phyloP scores from a whole-genome alignment of 768 basidiomycete species.

The Sporobolomyces roseus region DNA sequence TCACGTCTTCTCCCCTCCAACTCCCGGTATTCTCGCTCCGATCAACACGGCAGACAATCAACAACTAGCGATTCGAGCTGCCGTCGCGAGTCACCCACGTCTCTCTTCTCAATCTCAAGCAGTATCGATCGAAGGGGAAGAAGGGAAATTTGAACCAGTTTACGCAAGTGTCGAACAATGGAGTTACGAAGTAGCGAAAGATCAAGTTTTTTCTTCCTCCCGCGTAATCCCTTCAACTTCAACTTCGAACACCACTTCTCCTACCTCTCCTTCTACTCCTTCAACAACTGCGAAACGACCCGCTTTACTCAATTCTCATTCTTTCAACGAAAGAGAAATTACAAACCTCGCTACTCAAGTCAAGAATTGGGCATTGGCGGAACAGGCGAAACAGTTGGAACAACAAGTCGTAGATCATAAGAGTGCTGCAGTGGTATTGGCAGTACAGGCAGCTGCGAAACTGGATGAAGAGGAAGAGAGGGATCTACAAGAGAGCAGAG shows the following conservation, averaged over 20 bases:
- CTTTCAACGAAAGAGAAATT: slow-evolving; percentile 28
- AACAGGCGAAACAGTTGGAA: slow-evolving; percentile 35
- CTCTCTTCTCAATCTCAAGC: not conserved
- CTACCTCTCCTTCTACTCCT: not conserved
- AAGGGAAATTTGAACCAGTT: slow-evolving; percentile 14
- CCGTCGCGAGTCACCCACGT: slow-evolving; percentile 8
- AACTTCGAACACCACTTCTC: not conserved
- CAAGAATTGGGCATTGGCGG: slow-evolving; percentile 33
- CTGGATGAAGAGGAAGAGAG: slow-evolving; percentile 3
- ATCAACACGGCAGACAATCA: slow-evolving; percentile 14
- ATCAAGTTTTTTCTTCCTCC: slow-evolving; percentile 5
- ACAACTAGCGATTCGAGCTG: slow-evolving; percentile 3
- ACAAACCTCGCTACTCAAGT: slow-evolving; percentile 31
- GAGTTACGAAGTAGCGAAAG: slow-evolving; percentile 23
- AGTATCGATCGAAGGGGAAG: not conserved
- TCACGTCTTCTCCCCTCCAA: slow-evolving; percentile 39
- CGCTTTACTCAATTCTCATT: not conserved
- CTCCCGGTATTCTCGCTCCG: slow-evolving; percentile 37
- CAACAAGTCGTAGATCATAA: slow-evolving; percentile 34
- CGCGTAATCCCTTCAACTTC: not conserved
- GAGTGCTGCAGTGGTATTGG: slow-evolving; percentile 34
- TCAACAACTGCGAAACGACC: not conserved
- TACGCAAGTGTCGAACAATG: slow-evolving; percentile 38
- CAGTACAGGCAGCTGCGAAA: slow-evolving; percentile 27
- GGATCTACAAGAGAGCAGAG: too few species aligned